Base-by-base conservation (phyloP, 2,329 filamentous ascomycete species). In the Aspergillus tanneri region DNA sequence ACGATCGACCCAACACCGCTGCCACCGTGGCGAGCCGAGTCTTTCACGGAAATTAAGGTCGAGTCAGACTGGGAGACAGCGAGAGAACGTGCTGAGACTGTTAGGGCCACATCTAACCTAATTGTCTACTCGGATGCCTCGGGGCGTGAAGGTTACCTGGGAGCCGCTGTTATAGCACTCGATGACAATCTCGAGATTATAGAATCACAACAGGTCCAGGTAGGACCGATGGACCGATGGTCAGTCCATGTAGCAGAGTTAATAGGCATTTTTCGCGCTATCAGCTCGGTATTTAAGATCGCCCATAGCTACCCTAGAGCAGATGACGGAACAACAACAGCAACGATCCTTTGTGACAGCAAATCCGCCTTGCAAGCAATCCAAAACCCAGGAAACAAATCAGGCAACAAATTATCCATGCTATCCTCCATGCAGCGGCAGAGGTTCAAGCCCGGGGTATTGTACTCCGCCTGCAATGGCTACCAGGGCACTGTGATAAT, bases 11-110 rank as follows among this genome's bases (percentile, higher is more conserved):
- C 52, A 46, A 39, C 24, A 2, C 56, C 51, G 16, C 44, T 52
- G 14, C 43, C 49, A 46, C 60, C 52, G 8, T 65, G 53, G 60
- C 48, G 50, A 25, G 9, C 18, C 3, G 39, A 53, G 7, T 28
- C 48, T 16, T 65, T 61, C 45, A n/a, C 42, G 12, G 46, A 59
- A 42, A 60, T 64, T 16, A 46, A 59, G 16, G 53, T 65, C 24
- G 37, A 53, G 32, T 23, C 28, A 21, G 53, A 64, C 45, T 44
- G 55, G 40, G 55, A 61, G 19, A 42, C n/a, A 34, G 61, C 50
- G 16, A 50, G 19, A 22, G 52, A 62, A 12, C 25, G 41, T n/a
- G 56, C 54, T 1, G 42, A 58, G 37, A 34, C 51, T 4, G 44
- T 23, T n/a, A n/a, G 42, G 24, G 34, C 44, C 5, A 52, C 14